Base-by-base conservation (phyloP, 2,329 filamentous ascomycete genomes). In the Grosmannia penicillata region DNA sequence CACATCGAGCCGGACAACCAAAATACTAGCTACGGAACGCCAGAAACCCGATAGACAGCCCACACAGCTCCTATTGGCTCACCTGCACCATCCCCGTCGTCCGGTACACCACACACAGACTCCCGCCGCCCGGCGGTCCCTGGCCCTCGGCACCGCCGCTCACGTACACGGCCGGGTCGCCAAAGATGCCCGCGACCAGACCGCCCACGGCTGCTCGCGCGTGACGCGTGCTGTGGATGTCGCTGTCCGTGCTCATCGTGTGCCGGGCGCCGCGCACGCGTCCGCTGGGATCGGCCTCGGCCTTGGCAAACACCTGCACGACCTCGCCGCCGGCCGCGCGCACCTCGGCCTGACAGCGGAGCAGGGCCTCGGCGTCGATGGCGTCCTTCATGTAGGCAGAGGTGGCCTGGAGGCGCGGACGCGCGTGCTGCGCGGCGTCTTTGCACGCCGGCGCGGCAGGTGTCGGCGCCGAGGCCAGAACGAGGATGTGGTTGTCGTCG, bases 101-200 rank as follows among this genome's bases (percentile, higher is more conserved):
- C n/a, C 34, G 34, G 19, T 55, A 56, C 22, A 55, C 43, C 9
- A 54, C 34, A 36, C 51, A 53, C 33, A 56, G 33, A 29, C 51
- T 53, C 17, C 53, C 53, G 19, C 52, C 51, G 11, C 52, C 51
- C 8, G 45, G 42, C 9, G 53, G 50, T 2, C 53, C 51, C 33
- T 56, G 53, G 8, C 52, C 53, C 42, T 55, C 54, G 11, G 54
- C 51, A 7, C 53, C 53, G 23, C 51, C 50, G 36, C 47, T 50
- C 17, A 57, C 48, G 42, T 57, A 56, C 3, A 53, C 35, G 39
- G 48, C 43, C 10, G 48, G 47, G 37, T 55, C 50, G 2, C 47
- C 47, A 19, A 47, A 46, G 34, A 54, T 39, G 4, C 53, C 53
- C 45, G 43, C 52, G 41, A 55, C 44, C 33, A 56, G 41, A 2